Percentiles rank a stretch among this genome's conserved stretches.
Conservation (phyloP, 441 rosid species). For the Adansonia rubrostipa region DNA sequence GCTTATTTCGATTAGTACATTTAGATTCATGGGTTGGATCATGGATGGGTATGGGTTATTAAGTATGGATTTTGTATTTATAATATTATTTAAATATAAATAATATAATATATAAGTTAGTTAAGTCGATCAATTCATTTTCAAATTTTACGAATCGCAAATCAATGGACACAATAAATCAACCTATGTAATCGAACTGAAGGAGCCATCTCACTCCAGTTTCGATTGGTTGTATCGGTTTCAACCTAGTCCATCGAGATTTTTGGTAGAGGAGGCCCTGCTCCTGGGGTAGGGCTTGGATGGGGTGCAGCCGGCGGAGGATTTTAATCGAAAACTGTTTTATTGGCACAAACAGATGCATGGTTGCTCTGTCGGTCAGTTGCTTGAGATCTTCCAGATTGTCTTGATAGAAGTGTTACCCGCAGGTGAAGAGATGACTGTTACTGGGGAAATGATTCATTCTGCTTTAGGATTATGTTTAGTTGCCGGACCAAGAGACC, state of each 20-base stretch:
- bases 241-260: constrained; percentile 39
- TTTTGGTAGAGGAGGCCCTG: constrained; percentile 86
- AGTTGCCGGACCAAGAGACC: constrained; percentile 73
- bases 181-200: too few species aligned
- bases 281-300: constrained; percentile 86
- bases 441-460: constrained; percentile 46
- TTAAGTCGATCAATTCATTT: too few species aligned
- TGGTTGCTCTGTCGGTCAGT: constrained; percentile 44
- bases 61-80: too few species aligned
- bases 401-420: constrained; percentile 32
- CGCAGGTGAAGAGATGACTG: constrained; percentile 41
- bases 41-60: too few species aligned
- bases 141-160: too few species aligned
- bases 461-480: constrained; percentile 66
- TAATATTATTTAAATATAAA: too few species aligned
- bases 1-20: too few species aligned
- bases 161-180: too few species aligned
- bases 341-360: constrained; percentile 77
- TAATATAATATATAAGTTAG: too few species aligned
- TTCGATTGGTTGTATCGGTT: too few species aligned
- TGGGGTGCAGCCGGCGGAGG: constrained; percentile 96
- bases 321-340: constrained; percentile 56
- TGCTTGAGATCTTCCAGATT: constrained; percentile 54
- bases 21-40: too few species aligned
- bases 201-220: too few species aligned